Percentiles rank a stretch among this genome's conserved stretches.
Conservation (phyloP, 768 basidiomycete species). For the Sarcodon aspratus region DNA sequence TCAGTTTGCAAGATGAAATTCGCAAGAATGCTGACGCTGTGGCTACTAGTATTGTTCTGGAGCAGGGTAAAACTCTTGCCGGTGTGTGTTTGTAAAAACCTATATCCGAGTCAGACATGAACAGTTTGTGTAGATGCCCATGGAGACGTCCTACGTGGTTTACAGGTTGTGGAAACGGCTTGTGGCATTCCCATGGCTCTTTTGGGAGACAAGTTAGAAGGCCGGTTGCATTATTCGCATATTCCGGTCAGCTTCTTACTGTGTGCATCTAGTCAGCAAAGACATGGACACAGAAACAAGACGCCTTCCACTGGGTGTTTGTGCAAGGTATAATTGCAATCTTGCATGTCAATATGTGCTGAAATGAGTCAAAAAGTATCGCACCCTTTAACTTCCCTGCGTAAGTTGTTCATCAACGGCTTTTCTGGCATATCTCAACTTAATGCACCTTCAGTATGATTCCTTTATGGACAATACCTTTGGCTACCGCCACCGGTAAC, state of each 20-base stretch:
- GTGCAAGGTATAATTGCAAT: slow-evolving; percentile 36
- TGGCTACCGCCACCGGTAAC: slow-evolving; percentile 85
- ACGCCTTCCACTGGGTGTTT: slow-evolving; percentile 79
- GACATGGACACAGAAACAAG: slow-evolving; percentile 95
- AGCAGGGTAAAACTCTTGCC: slow-evolving; percentile 91
- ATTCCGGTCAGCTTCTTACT: not conserved
- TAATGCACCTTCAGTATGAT: slow-evolving; percentile 56
- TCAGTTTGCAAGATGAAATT: slow-evolving; percentile 77
- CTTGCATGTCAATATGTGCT: not conserved
- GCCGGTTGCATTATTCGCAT: slow-evolving; percentile 24
- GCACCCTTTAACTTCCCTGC: slow-evolving; percentile 90
- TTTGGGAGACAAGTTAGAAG: slow-evolving; percentile 89
- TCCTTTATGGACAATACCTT: slow-evolving; percentile 90
- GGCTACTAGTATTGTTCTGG: slow-evolving; percentile 82
- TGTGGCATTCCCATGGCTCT: slow-evolving; percentile 73
- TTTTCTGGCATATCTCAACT: not conserved
- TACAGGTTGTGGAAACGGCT: slow-evolving; percentile 81
- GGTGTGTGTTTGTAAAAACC: slow-evolving; percentile 28
- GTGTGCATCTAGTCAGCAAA: slow-evolving; percentile 53
- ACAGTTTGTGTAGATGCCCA: slow-evolving; percentile 58
- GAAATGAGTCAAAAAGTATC: slow-evolving; percentile 29
- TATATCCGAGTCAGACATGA: slow-evolving; percentile 5
- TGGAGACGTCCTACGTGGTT: slow-evolving; percentile 86
- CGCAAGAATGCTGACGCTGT: slow-evolving; percentile 80
- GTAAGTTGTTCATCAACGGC: slow-evolving; percentile 27